phyloP scores from a whole-genome alignment of 192 early-diverging fungal species.

The Podila horticola region DNA sequence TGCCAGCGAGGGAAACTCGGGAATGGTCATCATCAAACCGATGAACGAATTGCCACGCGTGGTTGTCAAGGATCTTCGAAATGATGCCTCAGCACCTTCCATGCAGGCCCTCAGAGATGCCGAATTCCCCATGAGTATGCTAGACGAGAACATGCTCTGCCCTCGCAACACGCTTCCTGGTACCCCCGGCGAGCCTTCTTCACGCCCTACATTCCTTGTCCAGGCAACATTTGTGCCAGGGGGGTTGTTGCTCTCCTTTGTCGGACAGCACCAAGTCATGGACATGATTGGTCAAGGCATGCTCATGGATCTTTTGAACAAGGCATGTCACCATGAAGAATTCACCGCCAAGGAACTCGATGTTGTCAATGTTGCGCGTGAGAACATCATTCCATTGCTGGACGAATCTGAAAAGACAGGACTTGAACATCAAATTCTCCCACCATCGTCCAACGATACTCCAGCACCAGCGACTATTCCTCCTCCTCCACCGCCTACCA shows the following conservation, averaged over 20 bases:
- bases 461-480: neutral
- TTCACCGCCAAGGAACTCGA: constrained; percentile 1
- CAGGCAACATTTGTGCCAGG: neutral
- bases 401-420: neutral
- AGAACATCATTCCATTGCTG: neutral
- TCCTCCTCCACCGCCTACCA: neutral
- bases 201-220: neutral
- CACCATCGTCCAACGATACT: too few relatives aligned
- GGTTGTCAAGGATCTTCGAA: neutral
- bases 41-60: neutral
- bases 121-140: neutral
- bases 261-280: neutral
- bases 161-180: neutral
- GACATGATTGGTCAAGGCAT: neutral
- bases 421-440: neutral
- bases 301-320: neutral
- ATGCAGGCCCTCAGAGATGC: neutral
- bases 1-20: neutral
- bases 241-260: neutral
- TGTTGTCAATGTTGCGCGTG: neutral
- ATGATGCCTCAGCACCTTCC: neutral
- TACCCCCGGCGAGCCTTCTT: neutral
- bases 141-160: neutral
- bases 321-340: neutral
- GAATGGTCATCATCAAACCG: neutral